Conservation (phyloP, 2,329 filamentous ascomycete genomes). For the Proliferodiscus dingleyae region DNA sequence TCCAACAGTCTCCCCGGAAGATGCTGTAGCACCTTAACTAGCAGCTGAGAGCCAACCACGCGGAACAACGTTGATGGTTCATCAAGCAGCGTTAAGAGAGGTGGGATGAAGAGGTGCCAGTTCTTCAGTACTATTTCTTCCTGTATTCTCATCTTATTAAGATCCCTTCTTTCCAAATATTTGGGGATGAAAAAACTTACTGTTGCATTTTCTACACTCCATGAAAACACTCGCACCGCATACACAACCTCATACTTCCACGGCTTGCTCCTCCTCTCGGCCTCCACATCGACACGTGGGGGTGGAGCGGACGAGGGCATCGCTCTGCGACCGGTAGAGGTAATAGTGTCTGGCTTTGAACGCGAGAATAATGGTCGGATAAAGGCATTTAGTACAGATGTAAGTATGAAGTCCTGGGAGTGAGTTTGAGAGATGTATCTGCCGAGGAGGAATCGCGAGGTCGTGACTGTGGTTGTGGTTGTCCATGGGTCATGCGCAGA, state of each 20-base stretch:
- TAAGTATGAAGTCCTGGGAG: conserved; percentile 39
- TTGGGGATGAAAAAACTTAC: conserved; percentile 36
- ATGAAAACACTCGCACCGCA: conserved; percentile 53
- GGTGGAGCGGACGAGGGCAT: conserved; percentile 39
- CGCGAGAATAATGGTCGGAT: conserved; percentile 64
- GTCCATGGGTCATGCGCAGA: conserved; percentile 37
- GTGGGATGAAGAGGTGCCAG: conserved; percentile 67
- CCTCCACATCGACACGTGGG: conserved; percentile 31
- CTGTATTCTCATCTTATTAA: conserved; percentile 32
- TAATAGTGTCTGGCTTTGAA: conserved; percentile 48
- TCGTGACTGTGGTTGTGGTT: conserved; percentile 28
- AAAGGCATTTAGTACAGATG: conserved; percentile 56
- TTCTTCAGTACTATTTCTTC: conserved; percentile 42
- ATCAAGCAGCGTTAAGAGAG: conserved; percentile 64
- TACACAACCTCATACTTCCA: conserved; percentile 56
- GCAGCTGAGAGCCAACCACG: conserved; percentile 49
- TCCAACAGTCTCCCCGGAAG: conserved; percentile 50
- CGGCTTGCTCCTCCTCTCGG: conserved; percentile 43
- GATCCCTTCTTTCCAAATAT: too few species aligned
- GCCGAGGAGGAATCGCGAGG: conserved; percentile 33
- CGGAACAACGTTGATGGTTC: conserved; percentile 52
- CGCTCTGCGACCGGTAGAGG: conserved; percentile 51
- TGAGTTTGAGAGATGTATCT: conserved; percentile 17
- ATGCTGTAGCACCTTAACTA: conserved; percentile 49
- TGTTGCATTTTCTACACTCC: conserved; percentile 50